phyloP scores from a whole-genome alignment of 1,284 basidiomycete genomes.

The Ceratobasidium sp. region DNA sequence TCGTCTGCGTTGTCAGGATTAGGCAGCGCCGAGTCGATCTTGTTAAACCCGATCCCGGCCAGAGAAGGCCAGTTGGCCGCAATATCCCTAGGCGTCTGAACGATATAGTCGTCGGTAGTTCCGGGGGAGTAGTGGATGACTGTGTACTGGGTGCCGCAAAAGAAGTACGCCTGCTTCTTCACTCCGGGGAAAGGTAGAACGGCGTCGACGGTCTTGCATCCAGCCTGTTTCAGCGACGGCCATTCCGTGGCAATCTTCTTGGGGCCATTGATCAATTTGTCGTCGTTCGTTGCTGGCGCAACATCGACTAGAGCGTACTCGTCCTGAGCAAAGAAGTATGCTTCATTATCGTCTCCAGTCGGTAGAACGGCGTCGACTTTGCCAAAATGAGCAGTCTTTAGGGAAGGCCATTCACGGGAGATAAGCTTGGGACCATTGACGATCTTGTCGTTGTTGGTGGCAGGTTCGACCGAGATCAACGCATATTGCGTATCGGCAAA shows the following conservation, averaged over 20 bases:
- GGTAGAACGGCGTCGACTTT: slow-evolving; percentile 1
- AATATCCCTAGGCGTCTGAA: neutral
- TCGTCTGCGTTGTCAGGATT: neutral
- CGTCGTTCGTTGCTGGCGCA: neutral
- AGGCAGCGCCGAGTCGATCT: neutral
- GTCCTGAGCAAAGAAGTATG: slow-evolving; percentile 10
- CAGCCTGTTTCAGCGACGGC: neutral
- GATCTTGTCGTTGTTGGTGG: slow-evolving; percentile 9
- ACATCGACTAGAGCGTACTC: slow-evolving; percentile 4
- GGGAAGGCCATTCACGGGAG: neutral
- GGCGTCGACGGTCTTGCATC: slow-evolving; percentile 7
- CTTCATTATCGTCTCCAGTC: slow-evolving; percentile 16
- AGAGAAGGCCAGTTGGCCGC: neutral
- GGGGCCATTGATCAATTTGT: slow-evolving; percentile 27
- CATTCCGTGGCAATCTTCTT: slow-evolving; percentile 15
- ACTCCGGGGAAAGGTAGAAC: neutral
- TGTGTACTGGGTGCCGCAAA: neutral
- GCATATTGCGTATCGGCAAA: slow-evolving; percentile 19
- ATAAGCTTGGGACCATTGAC: slow-evolving; percentile 2
- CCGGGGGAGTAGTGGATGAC: neutral
- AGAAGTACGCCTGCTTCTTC: neutral
- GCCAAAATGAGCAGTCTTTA: slow-evolving; percentile 11
- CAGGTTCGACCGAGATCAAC: neutral
- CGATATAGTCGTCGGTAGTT: slow-evolving; percentile 1
- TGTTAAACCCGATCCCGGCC: neutral